These are phyloP conservation scores for Paramecium caudatum DNA, from an alignment of 73 alveolate species.

Conservation along the genomic window DNA sequence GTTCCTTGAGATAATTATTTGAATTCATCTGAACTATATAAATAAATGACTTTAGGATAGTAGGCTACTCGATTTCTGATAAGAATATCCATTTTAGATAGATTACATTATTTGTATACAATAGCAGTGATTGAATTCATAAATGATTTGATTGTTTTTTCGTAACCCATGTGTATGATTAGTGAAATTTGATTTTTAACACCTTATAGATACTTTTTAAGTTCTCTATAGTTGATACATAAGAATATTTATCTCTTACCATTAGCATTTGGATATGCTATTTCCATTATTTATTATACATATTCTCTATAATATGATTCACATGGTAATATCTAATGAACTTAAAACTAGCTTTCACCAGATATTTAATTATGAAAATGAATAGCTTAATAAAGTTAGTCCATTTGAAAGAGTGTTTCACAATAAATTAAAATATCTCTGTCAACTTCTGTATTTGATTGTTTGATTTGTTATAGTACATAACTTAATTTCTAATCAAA, in stretches of 20 bases:
- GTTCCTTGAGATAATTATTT: not conserved
- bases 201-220: not conserved
- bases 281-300: not conserved
- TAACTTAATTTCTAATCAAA: not conserved
- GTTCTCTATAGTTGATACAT: not conserved
- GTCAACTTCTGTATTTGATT: not conserved
- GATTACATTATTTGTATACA: not conserved
- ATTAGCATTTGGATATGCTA: conserved; percentile 13
- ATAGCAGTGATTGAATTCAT: not conserved
- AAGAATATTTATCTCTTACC: conserved; percentile 47
- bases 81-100: not conserved
- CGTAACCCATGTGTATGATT: conserved; percentile 55
- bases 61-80: conserved; percentile 16
- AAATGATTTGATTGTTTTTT: not conserved
- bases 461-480: not conserved
- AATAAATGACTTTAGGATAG: conserved; percentile 50
- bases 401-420: conserved; percentile 42
- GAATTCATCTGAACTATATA: conserved; percentile 32
- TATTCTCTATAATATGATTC: not conserved
- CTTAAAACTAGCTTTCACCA: not conserved
- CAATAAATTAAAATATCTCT: conserved; percentile 24
- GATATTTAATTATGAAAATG: conserved; percentile 40
- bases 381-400: conserved; percentile 31
- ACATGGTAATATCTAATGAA: conserved; percentile 12
- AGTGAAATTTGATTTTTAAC: not conserved